Evolutionary conservation across 192 early-diverging fungal species (phyloP), one percentile per base, ranked within the genome.

Genomic region (Lobulomyces angularis): DNA sequence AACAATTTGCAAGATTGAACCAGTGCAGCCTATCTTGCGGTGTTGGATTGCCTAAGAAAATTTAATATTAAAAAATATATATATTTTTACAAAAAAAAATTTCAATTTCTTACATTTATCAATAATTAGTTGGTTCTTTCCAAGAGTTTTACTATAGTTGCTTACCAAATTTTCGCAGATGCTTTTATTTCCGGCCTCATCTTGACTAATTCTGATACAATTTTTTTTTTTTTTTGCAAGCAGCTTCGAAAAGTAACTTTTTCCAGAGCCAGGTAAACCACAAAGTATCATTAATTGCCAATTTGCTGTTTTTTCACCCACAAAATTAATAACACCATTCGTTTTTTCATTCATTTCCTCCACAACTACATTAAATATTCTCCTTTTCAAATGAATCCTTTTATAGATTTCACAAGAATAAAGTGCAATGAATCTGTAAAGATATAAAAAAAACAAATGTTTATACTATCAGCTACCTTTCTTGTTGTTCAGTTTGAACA

Each of bases 181-280:
- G 5, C 25, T 19, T 21, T 37, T 24, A 39, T 27, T 36, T 8
- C 54, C 54, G 30, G 24, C 27, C 14, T 67, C 59, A 37, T 67
- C 60, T 41, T 67, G 64, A 27, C 45, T 16, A 32, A 32, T 12
- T 32, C 34, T 12, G 3, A 40, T 31, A 39, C 27, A 65, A 9
- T 43, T 48, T 16, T 8, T 14, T 14, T 19, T 17, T 48, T 50
- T 25, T 14, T 22, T 8, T 17, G 29, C 8, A 7, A 46, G 50
- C 3, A 28, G 45, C 24, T 32, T n/a, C 7, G 51, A 22, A 30
- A 67, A 61, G 20, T 41, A 46, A 27, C 36, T 41, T 41, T 67
- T 67, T n/a, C 65, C 65, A 8, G 25, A 37, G 1, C 51, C 65
- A 9, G 65, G 65, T 2, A 67, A 29, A 1, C 65, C 65, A 39